phyloP scores from a whole-genome alignment of 1,139 yeast species.

The Candida mesenterica region DNA sequence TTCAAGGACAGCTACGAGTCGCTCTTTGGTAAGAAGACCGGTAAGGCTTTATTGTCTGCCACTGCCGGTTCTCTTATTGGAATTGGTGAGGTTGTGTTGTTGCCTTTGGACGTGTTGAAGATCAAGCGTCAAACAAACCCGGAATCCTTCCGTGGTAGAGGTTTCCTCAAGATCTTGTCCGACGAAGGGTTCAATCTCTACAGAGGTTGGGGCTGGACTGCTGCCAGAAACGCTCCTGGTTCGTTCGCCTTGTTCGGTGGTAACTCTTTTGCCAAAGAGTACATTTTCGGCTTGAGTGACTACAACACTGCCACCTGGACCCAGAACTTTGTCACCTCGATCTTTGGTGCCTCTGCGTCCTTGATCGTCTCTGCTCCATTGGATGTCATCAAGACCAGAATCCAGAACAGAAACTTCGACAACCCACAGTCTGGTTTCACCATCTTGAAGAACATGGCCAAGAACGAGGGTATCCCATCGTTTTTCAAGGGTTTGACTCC shows the following conservation, averaged over 20 bases:
- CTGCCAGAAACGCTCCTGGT: constrained; percentile 99
- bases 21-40: constrained; percentile 87
- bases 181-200: constrained; percentile 95
- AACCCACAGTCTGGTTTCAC: constrained; percentile 93
- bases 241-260: constrained; percentile 97
- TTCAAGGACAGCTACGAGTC: constrained; percentile 69
- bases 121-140: constrained; percentile 99
- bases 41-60: constrained; percentile 94
- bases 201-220: constrained; percentile 99
- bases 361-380: constrained; percentile 96
- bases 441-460: constrained; percentile 88
- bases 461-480: constrained; percentile 84
- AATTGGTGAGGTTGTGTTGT: constrained; percentile 92
- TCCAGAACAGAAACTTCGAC: constrained; percentile 93
- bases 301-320: constrained; percentile 91
- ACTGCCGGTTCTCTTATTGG: constrained; percentile 97
- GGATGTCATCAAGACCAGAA: constrained; percentile 97
- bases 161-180: constrained; percentile 74
- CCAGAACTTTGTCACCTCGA: constrained; percentile 94
- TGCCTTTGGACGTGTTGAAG: constrained; percentile 94
- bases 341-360: constrained; percentile 96
- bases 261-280: constrained; percentile 97
- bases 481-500: constrained; percentile 98
- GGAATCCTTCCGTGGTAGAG: constrained; percentile 96
- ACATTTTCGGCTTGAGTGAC: constrained; percentile 80